Evolutionary conservation across 2,329 filamentous ascomycete genomes (phyloP), one percentile per base, ranked within the genome.

Genomic region (Pseudomassariella vexata): DNA sequence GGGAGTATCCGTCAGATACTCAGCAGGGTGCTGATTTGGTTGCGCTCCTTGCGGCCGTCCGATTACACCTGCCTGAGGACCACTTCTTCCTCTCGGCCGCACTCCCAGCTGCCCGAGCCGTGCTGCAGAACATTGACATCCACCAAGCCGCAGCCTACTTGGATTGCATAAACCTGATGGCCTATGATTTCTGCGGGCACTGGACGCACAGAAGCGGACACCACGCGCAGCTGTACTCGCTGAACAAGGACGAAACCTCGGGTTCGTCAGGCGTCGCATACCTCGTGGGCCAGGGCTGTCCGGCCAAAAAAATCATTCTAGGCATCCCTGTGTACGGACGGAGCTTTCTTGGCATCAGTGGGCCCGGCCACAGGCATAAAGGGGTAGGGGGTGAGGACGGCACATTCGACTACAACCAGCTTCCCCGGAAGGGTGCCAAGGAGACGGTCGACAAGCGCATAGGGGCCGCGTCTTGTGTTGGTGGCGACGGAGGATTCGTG

Each of bases 251-350:
- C 41, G 71, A 81, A 40, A 65, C 73, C 2, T 87, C 81, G 2
- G 80, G 73, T n/a, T 72, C 82, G 9, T 70, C 76, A 1, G 75
- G 74, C 0, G 74, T 89, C 4, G 65, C 72, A 5, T 84, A 84
- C 50, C 62, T 87, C 36, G 59, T 82, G 35, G 64, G 66, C 1
- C 72, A 76, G 18, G 80, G 80, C 1, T 82, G 90, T 15, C 76
- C 81, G 0, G 58, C 76, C 3, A 70, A 73, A 40, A 88, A 86
- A 58, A 79, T 90, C 28, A 66, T 89, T 4, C 64, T 92, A 25
- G 85, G 85, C 1, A 73, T 90, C 28, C 84, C 85, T 1, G 73
- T 77, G 2, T 88, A 85, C 46, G 85, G 85, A 6, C 73, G 84
- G 36, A 85, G 79, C 19, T 90, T 90, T 46, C 66, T 84, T 7